Conservation (phyloP, 139 green algal species). For the Mychonastes homosphaera region DNA sequence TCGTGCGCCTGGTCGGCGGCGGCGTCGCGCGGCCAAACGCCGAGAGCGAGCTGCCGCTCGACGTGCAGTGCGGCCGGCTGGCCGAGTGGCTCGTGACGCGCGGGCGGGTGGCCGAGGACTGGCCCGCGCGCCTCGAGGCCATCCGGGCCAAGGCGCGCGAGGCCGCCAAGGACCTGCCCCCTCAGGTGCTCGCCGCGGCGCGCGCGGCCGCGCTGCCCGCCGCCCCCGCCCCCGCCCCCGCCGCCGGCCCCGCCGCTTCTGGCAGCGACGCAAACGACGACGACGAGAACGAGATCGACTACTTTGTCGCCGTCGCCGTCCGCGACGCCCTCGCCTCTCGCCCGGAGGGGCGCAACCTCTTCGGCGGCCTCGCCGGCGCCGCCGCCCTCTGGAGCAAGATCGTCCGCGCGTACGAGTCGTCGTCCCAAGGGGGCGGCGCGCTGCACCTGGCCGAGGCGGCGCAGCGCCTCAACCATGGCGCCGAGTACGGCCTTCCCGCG, state of each 20-base stretch:
- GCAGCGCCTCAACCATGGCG: too few species aligned
- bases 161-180: conserved; percentile 34
- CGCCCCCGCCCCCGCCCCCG: conserved; percentile 24
- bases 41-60: conserved; percentile 41
- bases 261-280: too few species aligned
- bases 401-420: conserved; percentile 56
- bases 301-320: conserved; percentile 36
- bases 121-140: conserved; percentile 48
- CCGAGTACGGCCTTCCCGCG: too few species aligned
- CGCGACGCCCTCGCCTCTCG: conserved; percentile 40
- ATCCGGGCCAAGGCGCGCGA: conserved; percentile 48
- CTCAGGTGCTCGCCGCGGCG: too few species aligned
- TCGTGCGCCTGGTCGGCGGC: conserved; percentile 29
- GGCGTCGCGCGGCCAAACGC: conserved; percentile 41
- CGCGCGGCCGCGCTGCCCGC: conserved; percentile 23
- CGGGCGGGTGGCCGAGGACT: conserved; percentile 60
- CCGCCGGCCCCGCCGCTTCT: too few species aligned
- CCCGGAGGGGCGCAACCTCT: conserved; percentile 48
- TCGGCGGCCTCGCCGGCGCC: conserved; percentile 49
- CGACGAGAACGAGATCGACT: too few species aligned
- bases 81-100: conserved; percentile 62
- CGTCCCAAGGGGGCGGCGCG: too few species aligned
- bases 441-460: too few species aligned
- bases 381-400: conserved; percentile 64
- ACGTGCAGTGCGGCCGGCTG: conserved; percentile 62